A percentile compares a stretch with the other conserved stretches of the same genome.
Evolutionary conservation across 257 asterid species (phyloP).

Genomic region (Primulina huaijiensis): DNA sequence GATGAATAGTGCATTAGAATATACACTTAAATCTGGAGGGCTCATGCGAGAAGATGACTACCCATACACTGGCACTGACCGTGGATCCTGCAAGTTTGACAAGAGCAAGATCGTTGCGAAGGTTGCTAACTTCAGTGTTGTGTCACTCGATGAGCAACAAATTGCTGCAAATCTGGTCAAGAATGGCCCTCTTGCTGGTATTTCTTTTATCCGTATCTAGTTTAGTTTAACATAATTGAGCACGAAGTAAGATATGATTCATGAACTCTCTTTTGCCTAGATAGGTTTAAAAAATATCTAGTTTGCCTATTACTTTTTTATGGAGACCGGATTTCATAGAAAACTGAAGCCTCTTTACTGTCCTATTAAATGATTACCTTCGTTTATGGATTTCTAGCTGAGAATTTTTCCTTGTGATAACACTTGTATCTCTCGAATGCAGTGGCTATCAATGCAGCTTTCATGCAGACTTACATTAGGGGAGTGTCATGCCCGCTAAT

Average conservation of each 20-base stretch:
- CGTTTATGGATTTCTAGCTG: not conserved
- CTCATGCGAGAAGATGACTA: conserved; percentile 83
- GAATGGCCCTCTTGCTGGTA: conserved; percentile 93
- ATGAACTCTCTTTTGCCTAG: no score
- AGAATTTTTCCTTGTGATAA: not conserved
- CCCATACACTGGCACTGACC: conserved; percentile 37
- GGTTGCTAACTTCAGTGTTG: conserved; percentile 52
- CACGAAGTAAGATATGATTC: no score
- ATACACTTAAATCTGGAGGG: conserved; percentile 82
- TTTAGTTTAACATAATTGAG: no score
- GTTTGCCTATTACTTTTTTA: no score
- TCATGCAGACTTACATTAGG: conserved; percentile 77
- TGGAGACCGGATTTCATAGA: not conserved
- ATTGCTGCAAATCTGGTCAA: conserved; percentile 89
- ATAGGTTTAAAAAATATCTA: no score
- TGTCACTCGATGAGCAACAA: conserved; percentile 62
- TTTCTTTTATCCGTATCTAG: conserved; percentile 13
- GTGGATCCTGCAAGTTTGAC: conserved; percentile 67
- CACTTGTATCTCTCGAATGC: conserved; percentile 29
- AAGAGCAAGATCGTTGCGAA: conserved; percentile 69
- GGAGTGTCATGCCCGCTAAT: conserved; percentile 88
- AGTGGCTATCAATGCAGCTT: conserved; percentile 86
- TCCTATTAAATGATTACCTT: not conserved
- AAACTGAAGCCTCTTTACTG: not conserved
- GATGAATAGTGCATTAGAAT: conserved; percentile 46